Base-by-base conservation (phyloP, 108 stramenopile species). In the Schizochytrium sp. region DNA sequence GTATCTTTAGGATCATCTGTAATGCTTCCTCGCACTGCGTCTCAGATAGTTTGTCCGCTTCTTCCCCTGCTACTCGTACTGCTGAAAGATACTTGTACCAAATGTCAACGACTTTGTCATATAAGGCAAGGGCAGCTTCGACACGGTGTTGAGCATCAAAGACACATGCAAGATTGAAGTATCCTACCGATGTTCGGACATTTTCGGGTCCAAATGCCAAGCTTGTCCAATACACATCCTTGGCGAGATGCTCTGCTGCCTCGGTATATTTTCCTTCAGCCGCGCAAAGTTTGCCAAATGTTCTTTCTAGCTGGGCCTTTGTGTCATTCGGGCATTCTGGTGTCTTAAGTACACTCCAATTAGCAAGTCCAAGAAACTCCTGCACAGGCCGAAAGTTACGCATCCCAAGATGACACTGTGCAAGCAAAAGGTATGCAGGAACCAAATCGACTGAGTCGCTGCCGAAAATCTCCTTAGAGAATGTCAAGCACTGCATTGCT, bases 51-150 rank as follows among this genome's bases (percentile, higher is more conserved):
- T 89, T 59, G 49, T 93, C 89, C 40, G 61, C 92, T 41, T 91
- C 61, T 47, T 61, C 90, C 13, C 90, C 49, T 56, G 92, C 57
- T 58, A 28, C 87, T 12, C 92, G 88, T 1, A 91, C 90, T 45
- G 89, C 49, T 8, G 76, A 88, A n/a, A 94, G 61, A 57, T 92
- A 93, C 76, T 94, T 94, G 92, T 94, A 94, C 93, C 93, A 94
- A 40, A 92, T 90, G 55, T 94, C 93, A 28, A 94, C 93, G 10
- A 94, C 93, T 58, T 94, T 94, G 87, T 94, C 93, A 87, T 92
- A 94, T 45, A 94, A 90, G 50, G 93, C 93, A n/a, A 94, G 91
- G 4, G 93, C 92, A 57, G 72, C 92, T 46, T 93, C 91, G n/a
- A 92, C 83, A 88, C 88, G 69, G 44, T 83, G 88, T 61, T 94